Percentiles rank a stretch among this genome's conserved stretches.
Conservation (phyloP, 2,329 filamentous ascomycete genomes). For the Tolypocladium nubicola region DNA sequence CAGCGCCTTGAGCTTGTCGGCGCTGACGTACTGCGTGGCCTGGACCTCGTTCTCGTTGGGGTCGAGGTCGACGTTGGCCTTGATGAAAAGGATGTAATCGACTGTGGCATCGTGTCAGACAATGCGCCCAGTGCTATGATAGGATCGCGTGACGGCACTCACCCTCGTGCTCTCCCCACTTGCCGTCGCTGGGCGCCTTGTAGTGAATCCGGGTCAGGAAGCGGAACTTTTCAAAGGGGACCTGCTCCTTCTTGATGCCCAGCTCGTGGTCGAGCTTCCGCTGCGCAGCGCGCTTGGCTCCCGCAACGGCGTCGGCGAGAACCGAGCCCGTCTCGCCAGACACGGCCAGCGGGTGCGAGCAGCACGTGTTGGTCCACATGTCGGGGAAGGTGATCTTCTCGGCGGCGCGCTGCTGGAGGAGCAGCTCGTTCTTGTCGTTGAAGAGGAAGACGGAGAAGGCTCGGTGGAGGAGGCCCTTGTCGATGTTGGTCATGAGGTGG, state of each 20-base stretch:
- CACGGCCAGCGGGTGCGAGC: slow-evolving; percentile 89
- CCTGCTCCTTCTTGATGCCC: slow-evolving; percentile 80
- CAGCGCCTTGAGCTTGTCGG: slow-evolving; percentile 72
- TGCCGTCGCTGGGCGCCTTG: slow-evolving; percentile 90
- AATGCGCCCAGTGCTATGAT: too few relatives aligned
- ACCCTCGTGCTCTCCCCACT: slow-evolving; percentile 99
- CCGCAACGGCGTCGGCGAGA: slow-evolving; percentile 67
- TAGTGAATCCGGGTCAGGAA: slow-evolving; percentile 98
- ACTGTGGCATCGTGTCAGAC: slow-evolving; percentile 39
- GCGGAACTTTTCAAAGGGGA: slow-evolving; percentile 81
- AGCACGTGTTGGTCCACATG: slow-evolving; percentile 99
- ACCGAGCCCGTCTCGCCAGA: slow-evolving; percentile 82
- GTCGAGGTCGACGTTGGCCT: slow-evolving; percentile 77
- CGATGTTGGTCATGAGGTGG: slow-evolving; percentile 98
- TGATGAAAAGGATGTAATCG: slow-evolving; percentile 98
- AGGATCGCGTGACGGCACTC: slow-evolving; percentile 24
- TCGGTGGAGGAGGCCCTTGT: slow-evolving; percentile 89
- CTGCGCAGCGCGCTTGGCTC: slow-evolving; percentile 85
- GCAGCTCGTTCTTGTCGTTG: slow-evolving; percentile 81
- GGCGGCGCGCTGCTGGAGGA: slow-evolving; percentile 86
- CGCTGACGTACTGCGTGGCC: slow-evolving; percentile 73
- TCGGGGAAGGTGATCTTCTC: slow-evolving; percentile 99
- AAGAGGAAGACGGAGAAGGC: slow-evolving; percentile 98
- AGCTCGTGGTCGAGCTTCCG: slow-evolving; percentile 92
- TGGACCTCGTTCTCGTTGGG: slow-evolving; percentile 82